Percentiles rank a stretch among this genome's conserved stretches.
Conservation (phyloP, 805 yeast genomes). For the Ogataea nonfermentans region DNA sequence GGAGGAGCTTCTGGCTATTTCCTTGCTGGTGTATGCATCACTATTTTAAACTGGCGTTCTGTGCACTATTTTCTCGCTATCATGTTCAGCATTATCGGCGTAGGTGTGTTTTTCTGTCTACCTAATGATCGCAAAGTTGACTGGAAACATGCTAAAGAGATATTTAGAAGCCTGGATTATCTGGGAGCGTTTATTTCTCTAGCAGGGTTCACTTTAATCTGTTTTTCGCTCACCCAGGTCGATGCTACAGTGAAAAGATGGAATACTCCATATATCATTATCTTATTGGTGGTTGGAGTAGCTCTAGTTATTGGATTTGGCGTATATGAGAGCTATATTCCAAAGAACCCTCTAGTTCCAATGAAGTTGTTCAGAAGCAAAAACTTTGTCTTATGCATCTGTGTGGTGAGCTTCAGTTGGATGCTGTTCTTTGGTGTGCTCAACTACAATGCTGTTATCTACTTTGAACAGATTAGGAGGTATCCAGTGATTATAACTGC, state of each 20-base stretch:
- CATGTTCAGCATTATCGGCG: conserved; percentile 30
- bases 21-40: conserved; percentile 43
- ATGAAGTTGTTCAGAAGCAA: conserved; percentile 40
- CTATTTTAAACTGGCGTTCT: conserved; percentile 41
- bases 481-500: conserved; percentile 42
- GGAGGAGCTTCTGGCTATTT: conserved; percentile 45
- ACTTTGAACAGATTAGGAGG: conserved; percentile 40
- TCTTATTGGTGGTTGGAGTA: conserved; percentile 40
- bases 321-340: conserved; percentile 39
- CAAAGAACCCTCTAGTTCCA: conserved; percentile 48
- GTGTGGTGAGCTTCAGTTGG: conserved; percentile 39
- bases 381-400: conserved; percentile 41
- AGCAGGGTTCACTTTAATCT: conserved; percentile 40
- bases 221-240: conserved; percentile 45
- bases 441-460: conserved; percentile 40
- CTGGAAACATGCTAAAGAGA: conserved; percentile 24
- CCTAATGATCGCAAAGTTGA: conserved; percentile 38
- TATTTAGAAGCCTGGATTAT: conserved; percentile 37
- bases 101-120: conserved; percentile 27
- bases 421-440: conserved; percentile 41
- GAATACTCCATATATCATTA: conserved; percentile 47
- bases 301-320: conserved; percentile 34
- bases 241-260: conserved; percentile 41
- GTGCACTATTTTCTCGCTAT: conserved; percentile 42
- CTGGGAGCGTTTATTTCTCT: conserved; percentile 43